Evolutionary conservation across 2,329 filamentous ascomycete genomes (phyloP).

Genomic region (Parascedosporium putredinis): DNA sequence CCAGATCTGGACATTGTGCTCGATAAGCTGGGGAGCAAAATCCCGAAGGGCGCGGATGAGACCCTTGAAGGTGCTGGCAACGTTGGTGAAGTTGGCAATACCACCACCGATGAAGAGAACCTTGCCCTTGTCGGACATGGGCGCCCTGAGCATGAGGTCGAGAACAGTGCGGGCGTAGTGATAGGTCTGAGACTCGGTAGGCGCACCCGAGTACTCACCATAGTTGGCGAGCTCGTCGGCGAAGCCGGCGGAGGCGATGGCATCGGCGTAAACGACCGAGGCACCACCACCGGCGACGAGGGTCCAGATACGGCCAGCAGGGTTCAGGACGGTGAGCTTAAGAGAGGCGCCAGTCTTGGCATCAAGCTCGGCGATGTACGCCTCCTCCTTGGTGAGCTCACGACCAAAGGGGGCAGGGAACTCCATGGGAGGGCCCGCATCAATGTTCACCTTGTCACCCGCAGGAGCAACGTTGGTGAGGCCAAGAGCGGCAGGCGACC

Average conservation of each 20-base stretch:
- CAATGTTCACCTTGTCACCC: slow-evolving; percentile 74
- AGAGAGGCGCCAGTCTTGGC: slow-evolving; percentile 98
- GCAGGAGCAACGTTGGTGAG: slow-evolving; percentile 55
- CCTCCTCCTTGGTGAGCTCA: slow-evolving; percentile 97
- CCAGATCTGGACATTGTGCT: slow-evolving; percentile 99
- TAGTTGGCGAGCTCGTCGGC: slow-evolving; percentile 98
- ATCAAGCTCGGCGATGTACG: slow-evolving; percentile 96
- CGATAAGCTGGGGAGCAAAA: slow-evolving; percentile 70
- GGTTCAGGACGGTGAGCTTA: slow-evolving; percentile 94
- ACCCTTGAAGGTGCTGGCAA: slow-evolving; percentile 98
- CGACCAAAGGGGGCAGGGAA: slow-evolving; percentile 98
- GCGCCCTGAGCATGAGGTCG: slow-evolving; percentile 92
- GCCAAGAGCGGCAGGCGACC: slow-evolving; percentile 80
- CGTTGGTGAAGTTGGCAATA: slow-evolving; percentile 99
- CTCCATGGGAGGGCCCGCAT: slow-evolving; percentile 95
- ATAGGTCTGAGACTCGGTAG: slow-evolving; percentile 97
- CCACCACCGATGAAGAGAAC: slow-evolving; percentile 98
- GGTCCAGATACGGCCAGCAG: slow-evolving; percentile 89
- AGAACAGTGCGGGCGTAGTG: slow-evolving; percentile 97
- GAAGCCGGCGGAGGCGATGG: slow-evolving; percentile 92
- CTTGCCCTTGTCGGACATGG: slow-evolving; percentile 79
- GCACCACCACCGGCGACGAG: slow-evolving; percentile 98
- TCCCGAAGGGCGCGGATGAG: slow-evolving; percentile 94
- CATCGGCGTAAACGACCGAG: slow-evolving; percentile 97
- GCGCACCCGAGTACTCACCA: slow-evolving; percentile 97